A percentile compares a stretch with the other conserved stretches of the same genome.
These are phyloP conservation scores for Saccharomyces hybrid DNA, from an alignment of 1,139 yeast genomes.

Conservation along the genomic window DNA sequence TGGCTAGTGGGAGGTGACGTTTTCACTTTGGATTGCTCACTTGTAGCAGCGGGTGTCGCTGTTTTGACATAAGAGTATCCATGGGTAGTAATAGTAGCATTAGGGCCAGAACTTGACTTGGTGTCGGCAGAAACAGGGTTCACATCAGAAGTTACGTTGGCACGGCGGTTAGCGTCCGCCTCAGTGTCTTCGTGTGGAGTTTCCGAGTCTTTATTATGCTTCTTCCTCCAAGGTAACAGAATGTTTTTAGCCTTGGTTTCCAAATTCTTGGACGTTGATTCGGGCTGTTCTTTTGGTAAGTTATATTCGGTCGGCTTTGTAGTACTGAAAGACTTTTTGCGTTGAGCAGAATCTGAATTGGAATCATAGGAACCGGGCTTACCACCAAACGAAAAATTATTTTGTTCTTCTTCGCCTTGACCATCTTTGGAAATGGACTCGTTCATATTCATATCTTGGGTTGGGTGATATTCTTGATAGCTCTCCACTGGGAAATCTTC, in stretches of 20 bases:
- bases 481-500: conserved; percentile 5
- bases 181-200: neutral
- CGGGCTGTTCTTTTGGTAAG: neutral
- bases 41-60: neutral
- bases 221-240: neutral
- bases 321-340: neutral
- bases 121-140: neutral
- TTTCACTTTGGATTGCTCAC: neutral
- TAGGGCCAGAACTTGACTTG: neutral
- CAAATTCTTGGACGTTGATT: neutral
- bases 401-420: neutral
- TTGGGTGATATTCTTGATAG: neutral
- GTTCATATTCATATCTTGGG: neutral
- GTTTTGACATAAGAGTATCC: neutral
- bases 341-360: neutral
- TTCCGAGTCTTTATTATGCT: neutral
- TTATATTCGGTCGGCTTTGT: neutral
- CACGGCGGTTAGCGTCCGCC: neutral
- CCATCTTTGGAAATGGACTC: neutral
- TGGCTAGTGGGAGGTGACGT: neutral
- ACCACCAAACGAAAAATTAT: neutral
- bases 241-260: neutral
- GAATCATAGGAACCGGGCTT: neutral
- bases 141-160: neutral
- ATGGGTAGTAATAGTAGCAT: neutral